Base-by-base conservation (phyloP, 2,329 filamentous ascomycete species). In the Ophiocordyceps camponoti-floridani region DNA sequence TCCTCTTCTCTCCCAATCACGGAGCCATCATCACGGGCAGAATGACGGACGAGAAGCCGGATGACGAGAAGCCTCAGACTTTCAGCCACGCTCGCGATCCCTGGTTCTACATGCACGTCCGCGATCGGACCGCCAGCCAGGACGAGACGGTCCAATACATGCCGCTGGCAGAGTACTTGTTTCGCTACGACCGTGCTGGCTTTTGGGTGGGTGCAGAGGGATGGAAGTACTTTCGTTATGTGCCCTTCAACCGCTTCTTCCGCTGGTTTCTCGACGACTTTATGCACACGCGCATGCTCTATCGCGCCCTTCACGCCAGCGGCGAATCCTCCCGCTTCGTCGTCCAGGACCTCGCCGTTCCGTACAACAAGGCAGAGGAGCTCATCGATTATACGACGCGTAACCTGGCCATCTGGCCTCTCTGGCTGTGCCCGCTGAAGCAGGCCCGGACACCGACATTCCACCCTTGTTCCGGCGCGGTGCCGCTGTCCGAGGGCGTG, bases 21-120 rank as follows among this genome's bases (percentile, higher is more conserved):
- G 79, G 79, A 26, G 75, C 81, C n/a, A 62, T 86, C 49, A 70
- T 84, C 57, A 75, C 73, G 6, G 82, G 82, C 2, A 64, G 65
- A 46, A 61, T 84, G 54, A 75, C 72, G 1, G 67, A 84, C 51
- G 65, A 70, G 6, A 60, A 64, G 23, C 68, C 67, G 4, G 50
- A 54, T 2, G 56, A 51, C 14, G 51, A 50, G 26, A 52, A 43
- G 47, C 60, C 48, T 62, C 78, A 77, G 68, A 77, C 69, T 7
- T 73, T 77, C 42, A 72, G 65, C 53, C 63, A 69, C 28, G 67
- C 77, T 4, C 65, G 66, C 51, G 82, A 88, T 54, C 79, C 81
- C 2, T 87, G 83, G 83, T 85, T 78, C 59, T 87, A 85, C 56
- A 66, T 87, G 47, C 82, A 86, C 55, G 82, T 74, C 16, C 63